Evolutionary conservation across 192 early-diverging fungal genomes (phyloP).

Genomic region (Kickxella alabastrina): DNA sequence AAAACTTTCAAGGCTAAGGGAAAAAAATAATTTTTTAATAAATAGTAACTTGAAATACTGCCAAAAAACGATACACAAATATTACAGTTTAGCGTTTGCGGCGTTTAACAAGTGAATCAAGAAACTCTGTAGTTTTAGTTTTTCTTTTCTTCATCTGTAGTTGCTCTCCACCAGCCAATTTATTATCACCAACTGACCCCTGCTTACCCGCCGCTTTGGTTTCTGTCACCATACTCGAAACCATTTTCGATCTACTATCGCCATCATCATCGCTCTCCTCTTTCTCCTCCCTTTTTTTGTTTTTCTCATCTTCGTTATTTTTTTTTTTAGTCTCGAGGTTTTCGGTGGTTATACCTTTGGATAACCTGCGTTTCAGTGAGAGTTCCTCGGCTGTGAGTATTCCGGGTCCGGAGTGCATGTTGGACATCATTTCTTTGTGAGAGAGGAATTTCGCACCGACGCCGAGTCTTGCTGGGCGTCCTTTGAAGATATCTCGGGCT

Average conservation of each 20-base stretch:
- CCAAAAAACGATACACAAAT: neutral
- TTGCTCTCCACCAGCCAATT: too few relatives aligned
- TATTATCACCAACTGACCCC: neutral
- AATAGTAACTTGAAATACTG: neutral
- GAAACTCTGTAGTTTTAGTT: neutral
- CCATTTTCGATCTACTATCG: neutral
- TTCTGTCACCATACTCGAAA: too few relatives aligned
- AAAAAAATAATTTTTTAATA: too few relatives aligned
- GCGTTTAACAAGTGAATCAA: neutral
- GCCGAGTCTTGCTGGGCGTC: constrained; percentile 37
- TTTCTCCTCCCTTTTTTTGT: neutral
- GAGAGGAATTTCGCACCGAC: constrained; percentile 47
- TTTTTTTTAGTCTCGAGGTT: neutral
- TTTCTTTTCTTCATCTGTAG: neutral
- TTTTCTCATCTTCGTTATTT: neutral
- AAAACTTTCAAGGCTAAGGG: too few relatives aligned
- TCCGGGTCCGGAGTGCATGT: neutral
- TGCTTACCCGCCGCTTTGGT: too few relatives aligned
- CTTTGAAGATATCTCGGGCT: constrained; percentile 36
- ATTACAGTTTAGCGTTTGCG: neutral
- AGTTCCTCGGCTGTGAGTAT: constrained; percentile 27
- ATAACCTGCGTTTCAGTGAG: constrained; percentile 28
- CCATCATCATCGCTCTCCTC: neutral
- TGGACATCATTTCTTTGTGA: constrained; percentile 36
- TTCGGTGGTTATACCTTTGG: neutral